phyloP scores from a whole-genome alignment of 495 filamentous ascomycete genomes.

The Mytilinidion resinicola region DNA sequence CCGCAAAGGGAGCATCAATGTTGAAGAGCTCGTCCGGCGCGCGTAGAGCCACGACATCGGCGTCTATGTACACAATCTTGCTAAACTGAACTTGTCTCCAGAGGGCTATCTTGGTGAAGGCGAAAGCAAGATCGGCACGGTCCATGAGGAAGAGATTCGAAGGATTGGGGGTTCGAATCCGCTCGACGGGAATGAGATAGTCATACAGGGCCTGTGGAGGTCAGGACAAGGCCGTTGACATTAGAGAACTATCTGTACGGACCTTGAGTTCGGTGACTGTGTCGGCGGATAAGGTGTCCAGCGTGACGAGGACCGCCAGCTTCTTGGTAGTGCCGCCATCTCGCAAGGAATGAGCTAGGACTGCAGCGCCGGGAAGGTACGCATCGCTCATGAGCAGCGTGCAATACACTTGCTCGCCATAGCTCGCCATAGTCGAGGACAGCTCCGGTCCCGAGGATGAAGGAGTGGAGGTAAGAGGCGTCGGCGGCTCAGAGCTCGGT shows the following conservation, averaged over 20 bases:
- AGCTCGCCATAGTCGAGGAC: constrained; percentile 28
- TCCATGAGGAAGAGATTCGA: constrained; percentile 88
- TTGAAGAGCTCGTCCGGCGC: constrained; percentile 91
- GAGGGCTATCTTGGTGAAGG: constrained; percentile 93
- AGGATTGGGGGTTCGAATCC: constrained; percentile 66
- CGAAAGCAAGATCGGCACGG: constrained; percentile 77
- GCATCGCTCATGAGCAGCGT: constrained; percentile 84
- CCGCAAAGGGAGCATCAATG: constrained; percentile 70
- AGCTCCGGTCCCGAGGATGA: too few species aligned
- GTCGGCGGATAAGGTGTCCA: constrained; percentile 62
- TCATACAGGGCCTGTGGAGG: constrained; percentile 68
- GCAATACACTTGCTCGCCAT: constrained; percentile 50
- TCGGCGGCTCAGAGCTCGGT: too few species aligned
- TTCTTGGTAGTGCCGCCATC: constrained; percentile 85
- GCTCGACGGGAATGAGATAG: constrained; percentile 77
- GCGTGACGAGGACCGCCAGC: constrained; percentile 75
- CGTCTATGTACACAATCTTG: constrained; percentile 87
- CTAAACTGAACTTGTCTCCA: constrained; percentile 89
- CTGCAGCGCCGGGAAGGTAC: constrained; percentile 89
- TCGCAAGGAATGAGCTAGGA: constrained; percentile 89
- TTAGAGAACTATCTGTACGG: constrained; percentile 12
- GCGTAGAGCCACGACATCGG: constrained; percentile 77
- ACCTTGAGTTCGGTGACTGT: constrained; percentile 77
- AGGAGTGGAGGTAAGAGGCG: too few species aligned
- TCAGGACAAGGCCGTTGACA: background rate